Percentiles rank a stretch among this genome's conserved stretches.
Conservation (phyloP, 2,329 filamentous ascomycete genomes). For the Fusarium sp. region DNA sequence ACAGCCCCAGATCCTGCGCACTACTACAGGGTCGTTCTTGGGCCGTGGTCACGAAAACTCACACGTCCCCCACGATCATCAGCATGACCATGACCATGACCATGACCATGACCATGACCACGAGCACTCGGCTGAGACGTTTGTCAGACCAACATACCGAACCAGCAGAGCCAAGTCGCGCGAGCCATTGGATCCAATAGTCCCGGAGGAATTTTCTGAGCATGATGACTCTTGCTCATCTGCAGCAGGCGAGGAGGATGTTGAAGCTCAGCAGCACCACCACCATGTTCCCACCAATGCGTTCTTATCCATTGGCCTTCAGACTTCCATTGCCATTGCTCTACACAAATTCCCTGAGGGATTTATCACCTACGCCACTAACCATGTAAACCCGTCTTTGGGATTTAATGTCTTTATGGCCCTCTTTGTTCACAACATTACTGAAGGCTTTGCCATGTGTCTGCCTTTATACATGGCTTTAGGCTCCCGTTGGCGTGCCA, state of each 20-base stretch:
- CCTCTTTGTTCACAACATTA: slow-evolving; percentile 97
- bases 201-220: slow-evolving; percentile 43
- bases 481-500: slow-evolving; percentile 81
- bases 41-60: slow-evolving; percentile 49
- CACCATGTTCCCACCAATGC: slow-evolving; percentile 96
- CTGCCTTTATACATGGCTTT: slow-evolving; percentile 93
- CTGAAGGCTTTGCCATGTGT: slow-evolving; percentile 94
- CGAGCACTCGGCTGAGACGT: slow-evolving; percentile 40
- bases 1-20: slow-evolving; percentile 57
- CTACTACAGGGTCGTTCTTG: slow-evolving; percentile 56
- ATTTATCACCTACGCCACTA: slow-evolving; percentile 94
- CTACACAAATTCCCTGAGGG: slow-evolving; percentile 94
- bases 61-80: slow-evolving; percentile 41
- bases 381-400: slow-evolving; percentile 90
- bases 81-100: slow-evolving; percentile 47
- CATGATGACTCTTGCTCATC: slow-evolving; percentile 48
- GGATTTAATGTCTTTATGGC: slow-evolving; percentile 95
- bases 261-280: slow-evolving; percentile 75
- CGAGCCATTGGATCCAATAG: slow-evolving; percentile 51
- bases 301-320: slow-evolving; percentile 93
- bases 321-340: slow-evolving; percentile 94
- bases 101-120: slow-evolving; percentile 45
- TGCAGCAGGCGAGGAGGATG: slow-evolving; percentile 57
- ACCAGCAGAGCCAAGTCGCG: slow-evolving; percentile 58
- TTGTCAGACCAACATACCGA: slow-evolving; percentile 53